Conservation (phyloP, 2,329 filamentous ascomycete species). For the Didymella glomerata region DNA sequence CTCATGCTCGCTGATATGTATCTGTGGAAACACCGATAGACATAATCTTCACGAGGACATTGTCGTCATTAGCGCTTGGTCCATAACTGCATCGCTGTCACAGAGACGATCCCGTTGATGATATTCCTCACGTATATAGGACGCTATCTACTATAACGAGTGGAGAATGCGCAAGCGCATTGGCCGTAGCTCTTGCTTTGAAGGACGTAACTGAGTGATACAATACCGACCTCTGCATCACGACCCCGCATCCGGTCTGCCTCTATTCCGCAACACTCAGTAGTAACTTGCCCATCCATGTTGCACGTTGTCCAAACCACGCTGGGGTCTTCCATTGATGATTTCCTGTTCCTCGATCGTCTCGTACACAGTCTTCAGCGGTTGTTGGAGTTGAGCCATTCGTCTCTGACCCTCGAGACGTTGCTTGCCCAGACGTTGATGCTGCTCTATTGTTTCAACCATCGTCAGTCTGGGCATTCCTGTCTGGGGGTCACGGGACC, state of each 20-base stretch:
- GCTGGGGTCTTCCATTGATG: slow-evolving; percentile 4
- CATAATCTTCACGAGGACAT: background rate
- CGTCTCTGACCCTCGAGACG: slow-evolving; percentile 2
- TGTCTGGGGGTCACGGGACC: slow-evolving; percentile 8
- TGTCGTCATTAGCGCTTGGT: background rate
- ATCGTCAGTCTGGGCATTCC: slow-evolving; percentile 17
- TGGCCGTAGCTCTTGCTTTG: background rate
- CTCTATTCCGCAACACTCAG: background rate
- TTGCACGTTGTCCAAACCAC: background rate
- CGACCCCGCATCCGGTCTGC: background rate
- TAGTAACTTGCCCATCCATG: slow-evolving; percentile 2
- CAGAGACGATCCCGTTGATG: background rate
- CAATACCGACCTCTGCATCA: background rate
- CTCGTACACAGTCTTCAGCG: slow-evolving; percentile 9
- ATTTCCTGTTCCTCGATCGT: slow-evolving; percentile 16
- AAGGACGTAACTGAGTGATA: background rate
- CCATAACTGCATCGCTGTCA: background rate
- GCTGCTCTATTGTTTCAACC: slow-evolving; percentile 10
- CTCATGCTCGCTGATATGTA: background rate
- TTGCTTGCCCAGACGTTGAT: slow-evolving; percentile 6
- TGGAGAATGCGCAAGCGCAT: background rate
- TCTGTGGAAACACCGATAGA: background rate
- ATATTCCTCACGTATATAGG: background rate
- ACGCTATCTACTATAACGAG: slow-evolving; percentile 1
- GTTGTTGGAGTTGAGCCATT: background rate